Evolutionary conservation across 305 asterid genomes (phyloP), one percentile per base, ranked within the genome.

Genomic region (Plantago rigida): DNA sequence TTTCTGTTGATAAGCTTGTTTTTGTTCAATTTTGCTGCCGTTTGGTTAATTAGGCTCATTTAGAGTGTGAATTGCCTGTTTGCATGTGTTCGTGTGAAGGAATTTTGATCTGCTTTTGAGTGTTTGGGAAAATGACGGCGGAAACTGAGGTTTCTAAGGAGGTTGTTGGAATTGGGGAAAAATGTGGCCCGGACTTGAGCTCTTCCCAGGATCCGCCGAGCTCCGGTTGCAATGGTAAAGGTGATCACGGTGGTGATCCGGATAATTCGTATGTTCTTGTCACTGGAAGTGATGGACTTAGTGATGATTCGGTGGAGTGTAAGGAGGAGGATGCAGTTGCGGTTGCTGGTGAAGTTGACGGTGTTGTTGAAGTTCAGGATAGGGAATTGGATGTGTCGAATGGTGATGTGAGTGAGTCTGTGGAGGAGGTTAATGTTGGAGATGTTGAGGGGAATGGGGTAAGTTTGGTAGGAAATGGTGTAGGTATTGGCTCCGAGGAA

Each of bases 191-290:
- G 59, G 76, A 63, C 51, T 51, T 48, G 75, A 71, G 69, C 66
- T 67, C 77, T 65, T 39, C 36, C 56, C 70, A 69, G 71, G 82
- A 74, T 70, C 75, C 59, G 36, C 66, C 64, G 46, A 59, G 65
- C 60, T 65, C 75, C 24, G 73, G 67, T 45, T 69, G 69, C 69
- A 74, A 76, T 48, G 80, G 73, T 15, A 58, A 56, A 36, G 62
- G 59, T 39, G 72, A 31, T 67, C 71, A 65, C 54, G 42, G 51
- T 64, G 15, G 39, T 67, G 79, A 80, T 63, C 73, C 79, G 29
- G 79, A 80, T 54, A 72, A 72, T 62, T 80, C 85, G 9, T 80
- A 72, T 65, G 82, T 80, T 59, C 74, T 74, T 56, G 80, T 77
- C 13, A 61, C 64, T 11, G 84, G 77, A 36, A 46, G 26, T 52